phyloP scores from a whole-genome alignment of 2,329 filamentous ascomycete genomes.

The Penicillium sp. region DNA sequence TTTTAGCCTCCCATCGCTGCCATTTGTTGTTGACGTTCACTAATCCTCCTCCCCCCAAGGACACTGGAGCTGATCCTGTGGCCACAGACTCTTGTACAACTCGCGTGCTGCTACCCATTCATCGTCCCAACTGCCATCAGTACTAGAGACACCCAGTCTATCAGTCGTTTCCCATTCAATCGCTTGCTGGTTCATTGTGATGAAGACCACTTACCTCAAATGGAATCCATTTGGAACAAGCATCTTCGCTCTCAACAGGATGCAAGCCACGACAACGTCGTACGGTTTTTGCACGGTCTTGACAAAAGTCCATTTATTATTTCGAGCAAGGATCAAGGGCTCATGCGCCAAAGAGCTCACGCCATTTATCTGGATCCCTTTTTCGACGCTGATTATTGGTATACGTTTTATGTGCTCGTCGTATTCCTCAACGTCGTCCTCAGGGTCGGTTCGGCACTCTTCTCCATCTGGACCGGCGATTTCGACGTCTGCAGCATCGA shows the following conservation, averaged over 20 bases:
- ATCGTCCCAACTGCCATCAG: not conserved
- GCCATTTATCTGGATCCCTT: not conserved
- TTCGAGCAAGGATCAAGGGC: not conserved
- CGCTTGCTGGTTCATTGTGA: too few species aligned
- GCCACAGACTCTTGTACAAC: not conserved
- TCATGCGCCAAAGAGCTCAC: not conserved
- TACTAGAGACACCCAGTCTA: not conserved
- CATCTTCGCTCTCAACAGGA: conserved; percentile 18
- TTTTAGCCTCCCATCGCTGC: too few species aligned
- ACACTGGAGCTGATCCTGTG: not conserved
- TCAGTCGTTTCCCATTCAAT: not conserved
- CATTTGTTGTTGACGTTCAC: too few species aligned
- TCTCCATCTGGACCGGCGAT: not conserved
- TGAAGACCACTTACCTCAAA: not conserved
- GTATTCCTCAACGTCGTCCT: too few species aligned
- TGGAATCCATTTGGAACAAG: conserved; percentile 15
- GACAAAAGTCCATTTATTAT: not conserved
- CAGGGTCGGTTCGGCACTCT: not conserved
- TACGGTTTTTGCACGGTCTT: conserved; percentile 19
- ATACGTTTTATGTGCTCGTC: too few species aligned
- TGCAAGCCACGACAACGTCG: conserved; percentile 18
- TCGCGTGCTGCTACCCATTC: not conserved
- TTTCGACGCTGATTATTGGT: not conserved
- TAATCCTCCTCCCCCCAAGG: not conserved
- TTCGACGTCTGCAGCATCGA: conserved; percentile 7